These are phyloP conservation scores for Anthostomella pinea DNA, from an alignment of 2,329 filamentous ascomycete species.

Conservation along the genomic window DNA sequence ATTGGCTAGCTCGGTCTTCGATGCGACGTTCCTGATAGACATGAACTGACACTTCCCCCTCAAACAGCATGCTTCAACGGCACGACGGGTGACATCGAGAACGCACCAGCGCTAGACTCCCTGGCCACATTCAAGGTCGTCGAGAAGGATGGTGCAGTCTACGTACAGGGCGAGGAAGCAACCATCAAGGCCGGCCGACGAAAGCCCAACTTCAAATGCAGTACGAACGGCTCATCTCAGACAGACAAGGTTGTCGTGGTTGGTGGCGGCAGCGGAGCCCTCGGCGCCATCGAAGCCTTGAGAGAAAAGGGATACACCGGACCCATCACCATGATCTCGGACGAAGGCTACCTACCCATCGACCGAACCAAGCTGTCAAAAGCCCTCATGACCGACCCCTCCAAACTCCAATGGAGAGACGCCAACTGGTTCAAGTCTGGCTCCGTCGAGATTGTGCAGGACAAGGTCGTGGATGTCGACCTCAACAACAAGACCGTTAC, in stretches of 20 bases:
- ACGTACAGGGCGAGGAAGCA: slow-evolving; percentile 76
- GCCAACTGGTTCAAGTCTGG: slow-evolving; percentile 71
- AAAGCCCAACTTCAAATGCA: slow-evolving; percentile 71
- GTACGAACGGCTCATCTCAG: slow-evolving; percentile 43
- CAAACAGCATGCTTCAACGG: slow-evolving; percentile 83
- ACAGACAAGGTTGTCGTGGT: slow-evolving; percentile 76
- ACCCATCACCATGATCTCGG: slow-evolving; percentile 76
- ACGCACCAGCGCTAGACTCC: slow-evolving; percentile 87
- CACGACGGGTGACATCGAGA: slow-evolving; percentile 87
- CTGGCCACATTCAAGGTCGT: slow-evolving; percentile 77
- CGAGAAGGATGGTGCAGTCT: slow-evolving; percentile 80
- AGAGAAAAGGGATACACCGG: slow-evolving; percentile 79
- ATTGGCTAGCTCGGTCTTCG: too few relatives aligned
- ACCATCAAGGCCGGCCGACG: slow-evolving; percentile 74
- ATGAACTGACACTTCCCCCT: slow-evolving; percentile 8
- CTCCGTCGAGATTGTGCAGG: slow-evolving; percentile 55
- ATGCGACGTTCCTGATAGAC: too few relatives aligned
- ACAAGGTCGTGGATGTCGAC: slow-evolving; percentile 71
- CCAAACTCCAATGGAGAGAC: slow-evolving; percentile 75
- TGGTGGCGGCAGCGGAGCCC: slow-evolving; percentile 79
- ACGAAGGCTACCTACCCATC: slow-evolving; percentile 82
- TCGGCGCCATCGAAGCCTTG: slow-evolving; percentile 79
- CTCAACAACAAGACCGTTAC: slow-evolving; percentile 69
- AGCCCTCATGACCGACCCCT: slow-evolving; percentile 76
- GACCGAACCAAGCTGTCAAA: slow-evolving; percentile 96